phyloP scores from a whole-genome alignment of 2,329 filamentous ascomycete genomes.

The Elsinoe batatas region DNA sequence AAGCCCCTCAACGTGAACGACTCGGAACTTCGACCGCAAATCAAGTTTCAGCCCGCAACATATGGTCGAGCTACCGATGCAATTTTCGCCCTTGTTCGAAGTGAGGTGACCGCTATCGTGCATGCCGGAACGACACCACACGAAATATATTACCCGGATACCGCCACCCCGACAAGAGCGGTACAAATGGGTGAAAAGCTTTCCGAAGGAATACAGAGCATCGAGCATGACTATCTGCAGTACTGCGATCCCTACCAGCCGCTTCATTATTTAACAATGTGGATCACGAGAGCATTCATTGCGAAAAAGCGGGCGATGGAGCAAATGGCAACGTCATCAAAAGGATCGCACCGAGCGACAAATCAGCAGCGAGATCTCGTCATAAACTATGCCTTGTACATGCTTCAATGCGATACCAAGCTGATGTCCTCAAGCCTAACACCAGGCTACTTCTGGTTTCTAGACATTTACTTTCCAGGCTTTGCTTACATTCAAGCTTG shows the following conservation, averaged over 20 bases:
- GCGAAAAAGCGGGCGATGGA: conserved; percentile 44
- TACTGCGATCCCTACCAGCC: conserved; percentile 33
- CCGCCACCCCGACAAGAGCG: conserved; percentile 28
- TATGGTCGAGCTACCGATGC: conserved; percentile 31
- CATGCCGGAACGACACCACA: background rate
- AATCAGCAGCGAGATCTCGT: conserved; percentile 21
- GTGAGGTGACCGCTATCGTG: conserved; percentile 13
- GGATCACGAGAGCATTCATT: conserved; percentile 35
- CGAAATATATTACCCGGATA: conserved; percentile 23
- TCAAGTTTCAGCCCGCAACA: conserved; percentile 26
- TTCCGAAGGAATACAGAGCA: conserved; percentile 30
- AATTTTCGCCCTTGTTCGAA: conserved; percentile 35
- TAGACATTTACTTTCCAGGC: conserved; percentile 39
- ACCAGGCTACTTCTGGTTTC: conserved; percentile 35
- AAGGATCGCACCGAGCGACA: conserved; percentile 17
- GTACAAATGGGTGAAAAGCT: conserved; percentile 12
- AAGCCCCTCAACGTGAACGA: conserved; percentile 36
- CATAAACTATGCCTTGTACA: conserved; percentile 26
- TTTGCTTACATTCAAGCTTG: conserved; percentile 39
- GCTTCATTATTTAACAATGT: conserved; percentile 40
- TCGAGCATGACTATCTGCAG: conserved; percentile 40
- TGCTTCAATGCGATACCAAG: conserved; percentile 41
- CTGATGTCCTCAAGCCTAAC: conserved; percentile 35
- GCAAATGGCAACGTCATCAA: conserved; percentile 29
- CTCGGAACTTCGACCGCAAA: conserved; percentile 31